Base-by-base conservation (phyloP, 345 rosid species). In the Ceriops decandra region DNA sequence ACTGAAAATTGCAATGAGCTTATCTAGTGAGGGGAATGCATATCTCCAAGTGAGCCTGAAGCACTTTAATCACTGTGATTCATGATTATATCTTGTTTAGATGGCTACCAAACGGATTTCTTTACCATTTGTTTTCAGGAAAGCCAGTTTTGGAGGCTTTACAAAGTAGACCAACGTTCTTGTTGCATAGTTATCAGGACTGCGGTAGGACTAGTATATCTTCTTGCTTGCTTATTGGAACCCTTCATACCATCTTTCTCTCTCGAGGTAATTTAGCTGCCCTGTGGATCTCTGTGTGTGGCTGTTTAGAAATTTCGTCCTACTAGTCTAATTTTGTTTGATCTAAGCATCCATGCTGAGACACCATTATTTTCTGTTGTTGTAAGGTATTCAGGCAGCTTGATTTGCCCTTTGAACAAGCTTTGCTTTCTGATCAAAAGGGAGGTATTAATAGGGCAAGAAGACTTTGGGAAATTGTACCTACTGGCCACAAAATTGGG, bases 231-330 rank as follows among this genome's bases (percentile, higher is more conserved):
- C 64, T 74, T 95, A 63, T 69, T 92, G 62, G 98, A 95, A 78
- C 99, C 99, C 57, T 95, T 90, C 76, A 90, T 95, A 83, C 99
- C 99, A n/a, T 90, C 99, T 19, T 90, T 95, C 77, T 86, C 99
- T 67, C 57, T 83, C 22, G 90, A 91, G 97, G 99, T 95, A 72
- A 67, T 69, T 52, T 62, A 68, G 30, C 67, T 66, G 60, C 31
- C 49, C 1, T n/a, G 67, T 52, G 38, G 24, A 42, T 73, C 31
- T 22, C 24, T 57, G 21, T 38, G 28, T 60, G 22, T 60, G 51
- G 27, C 16, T 28, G 5, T 36, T 16, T 26, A 36, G 56, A 16
- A 13, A 35, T 27, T 33, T 33, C 6, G 13, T 31, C 36, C 36
- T 6, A 8, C 42, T 57, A 9, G 24, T 32, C n/a, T 17, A 7